Evolutionary conservation across 345 rosid species (phyloP).

Genomic region (Brassica rapa): DNA sequence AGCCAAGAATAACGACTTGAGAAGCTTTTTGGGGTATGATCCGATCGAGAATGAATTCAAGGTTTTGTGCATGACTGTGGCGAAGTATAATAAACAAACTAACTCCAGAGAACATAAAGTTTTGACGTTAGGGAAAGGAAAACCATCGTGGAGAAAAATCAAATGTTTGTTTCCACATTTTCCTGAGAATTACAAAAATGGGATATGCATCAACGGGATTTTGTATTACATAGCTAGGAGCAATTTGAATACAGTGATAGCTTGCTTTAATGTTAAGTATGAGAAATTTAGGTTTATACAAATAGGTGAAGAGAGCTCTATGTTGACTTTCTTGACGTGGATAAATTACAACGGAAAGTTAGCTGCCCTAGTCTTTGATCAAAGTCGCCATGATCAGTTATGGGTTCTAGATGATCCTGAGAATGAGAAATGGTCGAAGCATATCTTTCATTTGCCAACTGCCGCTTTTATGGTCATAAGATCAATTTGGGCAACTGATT

Average conservation of each 20-base stretch:
- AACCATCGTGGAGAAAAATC: neutral
- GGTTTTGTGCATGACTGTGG: constrained; percentile 15
- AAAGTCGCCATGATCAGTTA: neutral
- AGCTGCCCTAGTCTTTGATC: neutral
- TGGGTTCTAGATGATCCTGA: constrained; percentile 1
- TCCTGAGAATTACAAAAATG: neutral
- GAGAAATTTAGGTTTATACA: neutral
- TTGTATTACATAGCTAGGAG: neutral
- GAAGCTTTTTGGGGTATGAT: constrained; percentile 9
- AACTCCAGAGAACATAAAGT: neutral
- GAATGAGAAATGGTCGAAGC: neutral
- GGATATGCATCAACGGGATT: constrained; percentile 4
- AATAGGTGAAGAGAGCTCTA: neutral
- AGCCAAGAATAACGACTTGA: neutral
- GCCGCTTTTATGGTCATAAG: rapidly evolving
- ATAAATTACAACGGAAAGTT: constrained; percentile 21
- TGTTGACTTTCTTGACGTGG: neutral
- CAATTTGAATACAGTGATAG: neutral
- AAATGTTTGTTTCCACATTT: neutral
- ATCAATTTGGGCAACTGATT: neutral
- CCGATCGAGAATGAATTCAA: neutral
- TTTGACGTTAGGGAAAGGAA: neutral
- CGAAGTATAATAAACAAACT: neutral
- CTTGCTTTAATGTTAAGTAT: neutral
- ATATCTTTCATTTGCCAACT: neutral